Percentiles rank a stretch among this genome's conserved stretches.
phyloP scores from a whole-genome alignment of 371 early-diverging fungal species.

The Apophysomyces trapeziformis region DNA sequence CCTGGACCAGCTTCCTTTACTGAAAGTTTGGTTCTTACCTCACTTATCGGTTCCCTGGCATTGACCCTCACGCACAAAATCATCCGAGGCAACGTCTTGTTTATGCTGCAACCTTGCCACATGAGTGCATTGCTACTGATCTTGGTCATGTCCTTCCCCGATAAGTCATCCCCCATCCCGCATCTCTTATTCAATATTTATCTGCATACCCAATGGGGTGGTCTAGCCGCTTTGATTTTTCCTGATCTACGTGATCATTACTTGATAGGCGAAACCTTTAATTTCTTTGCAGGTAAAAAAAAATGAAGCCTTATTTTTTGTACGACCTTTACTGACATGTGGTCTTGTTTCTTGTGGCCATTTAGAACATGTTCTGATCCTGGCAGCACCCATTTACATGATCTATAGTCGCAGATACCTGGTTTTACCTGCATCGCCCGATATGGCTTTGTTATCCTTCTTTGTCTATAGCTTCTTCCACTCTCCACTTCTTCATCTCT shows the following conservation, averaged over 20 bases:
- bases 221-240: slow-evolving; percentile 56
- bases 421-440: slow-evolving; percentile 55
- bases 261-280: slow-evolving; percentile 57
- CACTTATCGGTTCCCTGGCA: slow-evolving; percentile 44
- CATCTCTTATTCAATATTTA: slow-evolving; percentile 64
- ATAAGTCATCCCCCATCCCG: slow-evolving; percentile 43
- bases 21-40: slow-evolving; percentile 44
- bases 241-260: slow-evolving; percentile 65
- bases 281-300: slow-evolving; percentile 63
- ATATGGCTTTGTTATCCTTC: slow-evolving; percentile 59
- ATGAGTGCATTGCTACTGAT: slow-evolving; percentile 61
- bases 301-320: neutral
- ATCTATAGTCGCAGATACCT: slow-evolving; percentile 61
- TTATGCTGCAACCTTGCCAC: slow-evolving; percentile 70
- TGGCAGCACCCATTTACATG: slow-evolving; percentile 63
- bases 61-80: slow-evolving; percentile 56
- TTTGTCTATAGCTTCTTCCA: slow-evolving; percentile 62
- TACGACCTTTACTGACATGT: slow-evolving; percentile 2
- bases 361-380: slow-evolving; percentile 59
- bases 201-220: slow-evolving; percentile 68
- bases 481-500: slow-evolving; percentile 53
- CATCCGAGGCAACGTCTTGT: slow-evolving; percentile 50
- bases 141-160: slow-evolving; percentile 49
- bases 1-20: slow-evolving; percentile 41
- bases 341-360: neutral